Conservation (phyloP, 176 grass and related monocot species). For the Lolium rigidum region DNA sequence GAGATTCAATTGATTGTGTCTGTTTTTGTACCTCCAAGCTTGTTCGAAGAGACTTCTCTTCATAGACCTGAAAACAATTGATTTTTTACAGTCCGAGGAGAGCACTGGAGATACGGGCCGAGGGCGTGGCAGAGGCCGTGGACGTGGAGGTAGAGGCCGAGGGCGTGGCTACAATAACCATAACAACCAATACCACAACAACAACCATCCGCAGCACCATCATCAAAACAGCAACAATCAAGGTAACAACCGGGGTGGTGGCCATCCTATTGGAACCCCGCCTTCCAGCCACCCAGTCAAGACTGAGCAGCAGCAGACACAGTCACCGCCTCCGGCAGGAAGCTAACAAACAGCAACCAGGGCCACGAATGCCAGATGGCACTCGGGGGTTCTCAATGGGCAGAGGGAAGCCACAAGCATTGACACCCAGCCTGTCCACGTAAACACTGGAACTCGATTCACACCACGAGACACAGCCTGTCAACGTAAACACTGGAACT, state of each 20-base stretch:
- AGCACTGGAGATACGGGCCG: constrained; percentile 47
- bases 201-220: constrained; percentile 45
- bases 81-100: constrained; percentile 66
- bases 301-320: constrained; percentile 48
- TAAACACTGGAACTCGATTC: constrained; percentile 30
- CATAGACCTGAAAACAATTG: constrained; percentile 28
- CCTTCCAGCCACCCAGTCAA: constrained; percentile 51
- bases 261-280: constrained; percentile 58
- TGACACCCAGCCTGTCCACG: neutral
- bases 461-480: neutral
- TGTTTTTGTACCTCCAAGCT: neutral
- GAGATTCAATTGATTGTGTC: neutral
- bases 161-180: constrained; percentile 61
- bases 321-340: constrained; percentile 41
- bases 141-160: constrained; percentile 61
- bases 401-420: constrained; percentile 65
- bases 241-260: constrained; percentile 48
- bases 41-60: constrained; percentile 1
- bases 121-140: constrained; percentile 58
- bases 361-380: constrained; percentile 89
- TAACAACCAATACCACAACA: constrained; percentile 57
- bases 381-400: constrained; percentile 80
- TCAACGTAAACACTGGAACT: constrained; percentile 11
- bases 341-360: constrained; percentile 71
- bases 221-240: constrained; percentile 50